Base-by-base conservation (phyloP, 768 basidiomycete species). In the Kwoniella sp. region DNA sequence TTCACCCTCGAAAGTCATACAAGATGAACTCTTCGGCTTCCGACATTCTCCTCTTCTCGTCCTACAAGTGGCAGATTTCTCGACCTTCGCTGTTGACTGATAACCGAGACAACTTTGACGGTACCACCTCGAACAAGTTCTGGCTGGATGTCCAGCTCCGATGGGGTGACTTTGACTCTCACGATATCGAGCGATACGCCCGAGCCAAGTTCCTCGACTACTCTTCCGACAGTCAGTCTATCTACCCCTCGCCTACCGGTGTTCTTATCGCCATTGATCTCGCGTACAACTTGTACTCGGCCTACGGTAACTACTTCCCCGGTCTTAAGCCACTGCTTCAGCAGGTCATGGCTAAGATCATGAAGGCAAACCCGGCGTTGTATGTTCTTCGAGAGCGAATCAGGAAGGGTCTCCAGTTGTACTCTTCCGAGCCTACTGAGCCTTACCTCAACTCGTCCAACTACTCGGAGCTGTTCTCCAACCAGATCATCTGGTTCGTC, bases 11-110 rank as follows among this genome's bases (percentile, higher is more conserved):
- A 82, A 97, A 97, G 85, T 96, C 92, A 84, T 99, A 99, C 87
- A 99, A 99, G 86, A 98, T 99, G 96, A 99, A 99, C 82, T 96
- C 93, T 8, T 95, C 93, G n/a, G 97, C 95, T 69, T 95, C 95
- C 55, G 96, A 99, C 76, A 95, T 99, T 76, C 84, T 99, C 21
- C 84, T 99, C 55, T 98, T 99, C 86, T 96, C 93, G 13, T 90
- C 91, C 1, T 79, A 79, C 66, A 79, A 90, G 86, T 99, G 96
- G 96, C 97, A 96, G 80, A 96, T 98, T 64, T 88, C 94, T 4
- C 88, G 95, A 21, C 96, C 96, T 1, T 95, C 92, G 2, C 87
- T 99, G 25, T 89, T 94, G 25, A 94, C 93, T 7, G 95, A 99
- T 74, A 90, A 86, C 77, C 96, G 97, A 81, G 96, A 98, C 74